These are phyloP conservation scores for Gnetum montanum DNA, from an alignment of 75 land plant genomes.

Conservation along the genomic window DNA sequence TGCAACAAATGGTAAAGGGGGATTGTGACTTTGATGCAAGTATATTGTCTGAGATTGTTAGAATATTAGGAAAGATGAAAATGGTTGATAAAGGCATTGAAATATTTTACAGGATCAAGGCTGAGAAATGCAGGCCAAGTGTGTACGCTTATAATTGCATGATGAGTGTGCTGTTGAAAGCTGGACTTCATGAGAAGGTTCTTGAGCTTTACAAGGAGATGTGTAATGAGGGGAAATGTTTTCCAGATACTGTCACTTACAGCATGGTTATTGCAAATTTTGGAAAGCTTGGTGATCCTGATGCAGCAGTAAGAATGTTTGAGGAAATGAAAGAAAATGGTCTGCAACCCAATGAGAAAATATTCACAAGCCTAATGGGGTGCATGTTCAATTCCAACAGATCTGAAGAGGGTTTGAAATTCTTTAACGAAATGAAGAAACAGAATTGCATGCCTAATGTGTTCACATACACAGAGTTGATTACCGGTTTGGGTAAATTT, in stretches of 20 bases:
- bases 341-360: constrained; percentile 47
- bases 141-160: constrained; percentile 48
- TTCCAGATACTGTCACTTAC: constrained; percentile 61
- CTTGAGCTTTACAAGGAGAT: constrained; percentile 68
- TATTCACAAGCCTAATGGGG: constrained; percentile 59
- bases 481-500: constrained; percentile 60
- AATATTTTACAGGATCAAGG: constrained; percentile 54
- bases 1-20: constrained; percentile 52
- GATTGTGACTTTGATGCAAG: constrained; percentile 25
- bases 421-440: constrained; percentile 62
- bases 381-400: constrained; percentile 46
- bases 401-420: constrained; percentile 38
- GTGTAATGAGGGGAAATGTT: constrained; percentile 58
- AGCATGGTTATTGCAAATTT: constrained; percentile 44
- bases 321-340: constrained; percentile 58
- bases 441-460: constrained; percentile 42
- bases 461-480: constrained; percentile 74
- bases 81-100: constrained; percentile 68
- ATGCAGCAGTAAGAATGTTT: constrained; percentile 48
- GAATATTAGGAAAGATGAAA: constrained; percentile 48
- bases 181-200: constrained; percentile 48
- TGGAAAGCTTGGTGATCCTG: constrained; percentile 43
- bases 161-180: constrained; percentile 52
- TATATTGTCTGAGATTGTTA: constrained; percentile 43
- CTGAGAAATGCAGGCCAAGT: constrained; percentile 38